phyloP scores from a whole-genome alignment of 1,284 basidiomycete genomes.

The Gastroboletus turbinatus region DNA sequence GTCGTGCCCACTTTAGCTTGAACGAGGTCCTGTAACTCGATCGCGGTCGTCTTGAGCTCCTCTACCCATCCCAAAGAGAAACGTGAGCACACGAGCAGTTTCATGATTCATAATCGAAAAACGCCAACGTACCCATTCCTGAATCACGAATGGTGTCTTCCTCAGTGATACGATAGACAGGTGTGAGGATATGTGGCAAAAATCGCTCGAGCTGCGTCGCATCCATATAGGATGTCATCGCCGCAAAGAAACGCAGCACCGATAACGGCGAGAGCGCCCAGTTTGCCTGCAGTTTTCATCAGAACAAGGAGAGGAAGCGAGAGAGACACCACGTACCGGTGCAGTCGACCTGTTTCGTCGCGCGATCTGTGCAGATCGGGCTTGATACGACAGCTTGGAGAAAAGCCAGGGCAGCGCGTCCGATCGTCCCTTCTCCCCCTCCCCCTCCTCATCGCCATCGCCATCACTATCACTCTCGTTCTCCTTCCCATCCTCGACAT shows the following conservation, averaged over 20 bases:
- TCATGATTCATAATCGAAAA: too few species aligned
- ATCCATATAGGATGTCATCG: conserved; percentile 78
- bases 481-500: conserved; percentile 14
- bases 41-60: conserved; percentile 79
- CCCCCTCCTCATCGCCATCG: conserved; percentile 5
- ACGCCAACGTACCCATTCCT: conserved; percentile 66
- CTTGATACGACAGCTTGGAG: conserved; percentile 89
- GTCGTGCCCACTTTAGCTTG: conserved; percentile 85
- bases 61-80: conserved; percentile 43
- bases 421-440: conserved; percentile 27
- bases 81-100: not conserved
- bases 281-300: conserved; percentile 44
- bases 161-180: conserved; percentile 84
- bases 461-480: conserved; percentile 4
- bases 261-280: conserved; percentile 84
- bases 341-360: conserved; percentile 54
- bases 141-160: conserved; percentile 79
- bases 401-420: conserved; percentile 90
- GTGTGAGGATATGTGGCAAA: conserved; percentile 83
- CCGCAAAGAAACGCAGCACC: conserved; percentile 91
- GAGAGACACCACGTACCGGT: conserved; percentile 36
- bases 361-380: conserved; percentile 70
- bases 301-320: not conserved
- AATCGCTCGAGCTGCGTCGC: conserved; percentile 58
- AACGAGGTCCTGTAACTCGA: conserved; percentile 87